Percentiles rank a stretch among this genome's conserved stretches.
Evolutionary conservation across 2,329 filamentous ascomycete genomes (phyloP).

Genomic region (Pleomassaria siparia): DNA sequence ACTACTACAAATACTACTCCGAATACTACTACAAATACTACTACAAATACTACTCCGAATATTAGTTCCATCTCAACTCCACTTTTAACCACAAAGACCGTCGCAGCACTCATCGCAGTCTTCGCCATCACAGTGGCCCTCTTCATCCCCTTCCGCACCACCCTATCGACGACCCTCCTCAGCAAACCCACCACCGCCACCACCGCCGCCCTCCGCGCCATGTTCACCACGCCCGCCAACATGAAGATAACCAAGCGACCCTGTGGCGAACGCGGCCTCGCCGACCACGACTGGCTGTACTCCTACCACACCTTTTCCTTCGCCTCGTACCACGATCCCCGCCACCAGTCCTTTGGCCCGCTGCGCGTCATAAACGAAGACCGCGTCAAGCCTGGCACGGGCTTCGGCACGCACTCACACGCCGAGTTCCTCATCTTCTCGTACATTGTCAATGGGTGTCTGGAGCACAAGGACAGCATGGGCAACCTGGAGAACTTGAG

Average conservation of each 20-base stretch:
- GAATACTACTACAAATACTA: too few relatives aligned
- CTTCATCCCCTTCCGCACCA: constrained; percentile 42
- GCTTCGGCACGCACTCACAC: constrained; percentile 84
- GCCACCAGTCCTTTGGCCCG: constrained; percentile 69
- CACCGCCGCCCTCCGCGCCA: constrained; percentile 40
- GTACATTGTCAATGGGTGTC: constrained; percentile 81
- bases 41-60: too few relatives aligned
- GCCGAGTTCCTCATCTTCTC: constrained; percentile 88
- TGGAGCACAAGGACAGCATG: constrained; percentile 88
- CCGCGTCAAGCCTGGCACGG: constrained; percentile 70
- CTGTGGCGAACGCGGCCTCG: constrained; percentile 71
- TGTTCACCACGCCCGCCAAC: constrained; percentile 41
- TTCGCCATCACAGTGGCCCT: constrained; percentile 51
- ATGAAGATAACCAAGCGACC: constrained; percentile 72
- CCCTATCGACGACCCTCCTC: constrained; percentile 22
- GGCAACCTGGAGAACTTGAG: constrained; percentile 69
- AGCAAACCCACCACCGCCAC: too few relatives aligned
- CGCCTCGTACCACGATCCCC: constrained; percentile 68
- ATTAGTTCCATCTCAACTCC: too few relatives aligned
- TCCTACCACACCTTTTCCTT: constrained; percentile 87
- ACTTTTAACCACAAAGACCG: constrained; percentile 23
- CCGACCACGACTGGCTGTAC: constrained; percentile 85
- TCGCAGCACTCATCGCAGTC: constrained; percentile 35
- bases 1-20: too few relatives aligned
- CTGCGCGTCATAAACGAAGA: constrained; percentile 89